Evolutionary conservation across 2,329 filamentous ascomycete species (phyloP).

Genomic region (Pseudogymnoascus sp.): DNA sequence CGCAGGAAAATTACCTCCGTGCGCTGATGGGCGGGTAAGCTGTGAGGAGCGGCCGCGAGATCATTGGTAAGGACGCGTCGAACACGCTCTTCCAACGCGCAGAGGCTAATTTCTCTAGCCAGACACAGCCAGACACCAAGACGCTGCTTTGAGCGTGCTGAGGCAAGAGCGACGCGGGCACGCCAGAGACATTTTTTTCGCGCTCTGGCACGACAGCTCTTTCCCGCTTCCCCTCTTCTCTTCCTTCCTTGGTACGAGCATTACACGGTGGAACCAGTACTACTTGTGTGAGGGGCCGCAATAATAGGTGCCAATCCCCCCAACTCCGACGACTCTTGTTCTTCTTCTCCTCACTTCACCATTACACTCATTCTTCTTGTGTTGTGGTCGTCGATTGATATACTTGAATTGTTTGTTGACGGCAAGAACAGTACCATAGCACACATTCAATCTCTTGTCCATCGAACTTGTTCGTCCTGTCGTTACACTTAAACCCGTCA

Average conservation of each 20-base stretch:
- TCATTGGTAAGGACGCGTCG: conserved; percentile 1
- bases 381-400: background rate
- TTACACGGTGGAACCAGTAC: background rate
- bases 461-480: background rate
- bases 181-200: background rate
- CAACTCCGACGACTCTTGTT: background rate
- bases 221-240: background rate
- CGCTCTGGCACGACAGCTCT: too few species aligned
- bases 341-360: background rate
- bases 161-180: background rate
- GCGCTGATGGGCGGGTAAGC: background rate
- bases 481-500: background rate
- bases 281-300: background rate
- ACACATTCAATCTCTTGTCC: background rate
- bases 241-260: background rate
- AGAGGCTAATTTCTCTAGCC: background rate
- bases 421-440: background rate
- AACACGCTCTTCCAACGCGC: background rate
- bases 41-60: background rate
- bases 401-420: conserved; percentile 1
- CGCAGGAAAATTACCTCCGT: background rate
- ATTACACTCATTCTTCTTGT: background rate
- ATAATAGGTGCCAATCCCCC: background rate
- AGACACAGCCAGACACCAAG: background rate
- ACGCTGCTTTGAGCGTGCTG: background rate